Conservation (phyloP, 2,329 filamentous ascomycete genomes). For the Hysterium pulicare region DNA sequence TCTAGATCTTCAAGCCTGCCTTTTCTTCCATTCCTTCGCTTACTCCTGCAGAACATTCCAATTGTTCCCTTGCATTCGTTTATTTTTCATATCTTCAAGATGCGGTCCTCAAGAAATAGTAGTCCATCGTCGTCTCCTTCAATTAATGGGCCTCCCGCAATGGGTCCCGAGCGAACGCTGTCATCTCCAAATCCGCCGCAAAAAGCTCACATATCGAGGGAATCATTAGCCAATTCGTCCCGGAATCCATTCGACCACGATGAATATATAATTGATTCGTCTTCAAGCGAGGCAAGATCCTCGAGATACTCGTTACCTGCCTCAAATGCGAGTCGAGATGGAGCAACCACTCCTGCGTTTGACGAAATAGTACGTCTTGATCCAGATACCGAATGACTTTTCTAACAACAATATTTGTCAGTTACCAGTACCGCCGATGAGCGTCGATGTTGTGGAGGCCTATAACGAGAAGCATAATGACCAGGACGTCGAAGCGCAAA, state of each 20-base stretch:
- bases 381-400: neutral
- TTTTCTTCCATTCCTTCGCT: neutral
- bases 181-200: neutral
- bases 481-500: neutral
- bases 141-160: neutral
- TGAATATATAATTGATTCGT: neutral
- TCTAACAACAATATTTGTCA: neutral
- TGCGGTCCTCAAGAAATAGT: neutral
- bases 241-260: constrained; percentile 3
- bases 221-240: neutral
- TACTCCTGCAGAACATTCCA: neutral
- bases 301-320: neutral
- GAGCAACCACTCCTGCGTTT: neutral
- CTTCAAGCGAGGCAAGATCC: neutral
- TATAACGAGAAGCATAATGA: constrained; percentile 4
- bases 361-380: neutral
- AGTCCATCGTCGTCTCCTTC: neutral
- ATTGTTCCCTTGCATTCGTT: neutral
- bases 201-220: neutral
- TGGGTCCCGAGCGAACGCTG: neutral
- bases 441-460: neutral
- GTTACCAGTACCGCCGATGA: neutral
- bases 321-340: neutral
- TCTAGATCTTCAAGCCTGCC: too few species aligned
- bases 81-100: neutral